phyloP scores from a whole-genome alignment of 1,284 basidiomycete species.

The Tremellales sp. region DNA sequence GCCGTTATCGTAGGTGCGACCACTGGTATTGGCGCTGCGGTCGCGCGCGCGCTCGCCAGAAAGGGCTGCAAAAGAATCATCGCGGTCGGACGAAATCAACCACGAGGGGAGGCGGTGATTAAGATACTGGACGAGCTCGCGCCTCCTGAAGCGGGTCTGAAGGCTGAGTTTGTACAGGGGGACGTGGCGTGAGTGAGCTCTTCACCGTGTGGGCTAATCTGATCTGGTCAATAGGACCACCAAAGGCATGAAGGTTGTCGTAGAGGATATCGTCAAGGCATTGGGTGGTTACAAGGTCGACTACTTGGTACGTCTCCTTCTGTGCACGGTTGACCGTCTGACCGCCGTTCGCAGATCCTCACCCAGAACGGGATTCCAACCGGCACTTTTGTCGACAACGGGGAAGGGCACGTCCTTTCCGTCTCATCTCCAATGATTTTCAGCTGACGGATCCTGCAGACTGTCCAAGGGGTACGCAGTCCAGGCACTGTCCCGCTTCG shows the following conservation, averaged over 20 bases:
- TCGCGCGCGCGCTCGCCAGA: slow-evolving; percentile 10
- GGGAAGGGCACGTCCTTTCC: slow-evolving; percentile 11
- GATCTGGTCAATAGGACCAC: background rate
- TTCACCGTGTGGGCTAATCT: background rate
- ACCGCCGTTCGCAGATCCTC: background rate
- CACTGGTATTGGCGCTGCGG: slow-evolving; percentile 13
- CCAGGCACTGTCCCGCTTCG: slow-evolving; percentile 17
- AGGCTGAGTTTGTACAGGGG: slow-evolving; percentile 9
- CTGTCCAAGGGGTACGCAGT: slow-evolving; percentile 13
- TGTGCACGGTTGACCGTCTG: background rate
- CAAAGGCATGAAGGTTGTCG: slow-evolving; percentile 5
- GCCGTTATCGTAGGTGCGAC: slow-evolving; percentile 19
- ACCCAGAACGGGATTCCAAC: slow-evolving; percentile 10
- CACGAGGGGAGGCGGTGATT: slow-evolving; percentile 2
- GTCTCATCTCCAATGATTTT: background rate
- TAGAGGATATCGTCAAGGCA: background rate
- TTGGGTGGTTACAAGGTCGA: slow-evolving; percentile 6
- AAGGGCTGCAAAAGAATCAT: slow-evolving; percentile 12
- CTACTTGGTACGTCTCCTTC: slow-evolving; percentile 9
- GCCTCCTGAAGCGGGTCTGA: background rate
- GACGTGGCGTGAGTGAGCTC: slow-evolving; percentile 14
- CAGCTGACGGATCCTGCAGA: background rate
- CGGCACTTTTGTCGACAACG: slow-evolving; percentile 5
- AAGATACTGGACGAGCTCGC: background rate
- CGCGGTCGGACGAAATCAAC: slow-evolving; percentile 13